Evolutionary conservation across 352 stramenopile genomes (phyloP).

Genomic region (Phytophthora colocasiae): DNA sequence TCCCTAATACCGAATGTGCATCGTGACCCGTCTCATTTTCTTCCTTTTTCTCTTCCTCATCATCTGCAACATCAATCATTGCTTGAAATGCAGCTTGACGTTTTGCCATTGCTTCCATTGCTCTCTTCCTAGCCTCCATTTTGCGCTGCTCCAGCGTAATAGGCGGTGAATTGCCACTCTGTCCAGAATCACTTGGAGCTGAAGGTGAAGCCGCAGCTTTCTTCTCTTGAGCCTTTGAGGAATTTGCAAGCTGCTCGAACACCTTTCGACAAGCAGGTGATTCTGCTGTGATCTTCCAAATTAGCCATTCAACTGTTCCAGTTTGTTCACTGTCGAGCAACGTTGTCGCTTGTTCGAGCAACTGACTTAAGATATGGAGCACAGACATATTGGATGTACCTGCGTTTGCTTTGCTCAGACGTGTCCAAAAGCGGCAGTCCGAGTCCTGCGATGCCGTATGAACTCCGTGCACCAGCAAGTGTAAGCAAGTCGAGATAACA

Average conservation of each 20-base stretch:
- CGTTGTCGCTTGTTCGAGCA: slow-evolving; percentile 52
- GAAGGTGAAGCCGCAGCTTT: slow-evolving; percentile 22
- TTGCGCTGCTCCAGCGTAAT: slow-evolving; percentile 82
- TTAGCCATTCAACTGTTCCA: slow-evolving; percentile 77
- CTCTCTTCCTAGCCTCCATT: slow-evolving; percentile 77
- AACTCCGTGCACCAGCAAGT: slow-evolving; percentile 82
- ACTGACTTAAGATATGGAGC: slow-evolving; percentile 55
- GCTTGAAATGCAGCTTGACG: slow-evolving; percentile 86
- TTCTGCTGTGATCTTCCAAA: slow-evolving; percentile 61
- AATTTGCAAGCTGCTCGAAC: slow-evolving; percentile 43
- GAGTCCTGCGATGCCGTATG: slow-evolving; percentile 53
- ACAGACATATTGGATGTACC: slow-evolving; percentile 54
- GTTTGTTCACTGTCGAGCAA: slow-evolving; percentile 80
- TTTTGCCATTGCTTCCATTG: slow-evolving; percentile 81
- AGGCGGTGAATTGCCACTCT: slow-evolving; percentile 20
- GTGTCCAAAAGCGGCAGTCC: slow-evolving; percentile 56
- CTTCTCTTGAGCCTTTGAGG: slow-evolving; percentile 38
- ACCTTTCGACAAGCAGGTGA: slow-evolving; percentile 52
- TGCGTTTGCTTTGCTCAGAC: slow-evolving; percentile 46
- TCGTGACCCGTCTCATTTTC: slow-evolving; percentile 40
- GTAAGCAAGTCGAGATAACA: slow-evolving; percentile 83
- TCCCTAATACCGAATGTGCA: slow-evolving; percentile 40
- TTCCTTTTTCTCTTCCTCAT: slow-evolving; percentile 42
- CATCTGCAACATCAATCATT: slow-evolving; percentile 74
- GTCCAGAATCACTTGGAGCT: background rate